Conservation (phyloP, 2,329 filamentous ascomycete genomes). For the Metarhizium anisopliae region DNA sequence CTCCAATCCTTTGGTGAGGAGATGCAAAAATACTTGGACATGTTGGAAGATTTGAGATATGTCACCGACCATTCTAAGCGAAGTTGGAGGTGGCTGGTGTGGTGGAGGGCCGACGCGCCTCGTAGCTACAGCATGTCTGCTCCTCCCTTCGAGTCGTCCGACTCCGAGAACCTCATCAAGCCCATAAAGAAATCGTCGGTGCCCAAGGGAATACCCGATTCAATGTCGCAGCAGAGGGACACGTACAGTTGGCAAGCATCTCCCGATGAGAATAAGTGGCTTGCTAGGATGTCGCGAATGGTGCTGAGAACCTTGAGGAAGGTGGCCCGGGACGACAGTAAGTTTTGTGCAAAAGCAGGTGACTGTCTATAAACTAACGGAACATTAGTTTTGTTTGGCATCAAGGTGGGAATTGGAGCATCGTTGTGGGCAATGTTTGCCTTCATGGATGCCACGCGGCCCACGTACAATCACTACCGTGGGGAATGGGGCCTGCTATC, state of each 20-base stretch:
- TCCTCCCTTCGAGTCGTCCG: slow-evolving; percentile 16
- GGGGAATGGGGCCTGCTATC: slow-evolving; percentile 93
- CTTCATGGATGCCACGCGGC: slow-evolving; percentile 65
- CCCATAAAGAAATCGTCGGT: slow-evolving; percentile 38
- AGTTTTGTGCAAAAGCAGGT: slow-evolving; percentile 10
- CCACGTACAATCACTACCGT: slow-evolving; percentile 72
- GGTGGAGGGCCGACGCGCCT: slow-evolving; percentile 44
- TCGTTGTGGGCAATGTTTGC: slow-evolving; percentile 75
- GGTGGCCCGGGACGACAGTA: slow-evolving; percentile 39
- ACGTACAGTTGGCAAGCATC: slow-evolving; percentile 40
- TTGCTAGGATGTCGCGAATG: slow-evolving; percentile 31
- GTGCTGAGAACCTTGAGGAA: slow-evolving; percentile 32
- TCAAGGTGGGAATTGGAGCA: slow-evolving; percentile 83
- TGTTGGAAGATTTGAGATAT: slow-evolving; percentile 72
- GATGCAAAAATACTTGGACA: slow-evolving; percentile 67
- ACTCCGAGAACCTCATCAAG: slow-evolving; percentile 26
- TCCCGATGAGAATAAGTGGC: slow-evolving; percentile 28
- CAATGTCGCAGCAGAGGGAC: slow-evolving; percentile 35
- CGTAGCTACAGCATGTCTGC: slow-evolving; percentile 8
- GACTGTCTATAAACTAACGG: slow-evolving; percentile 1
- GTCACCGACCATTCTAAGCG: slow-evolving; percentile 49
- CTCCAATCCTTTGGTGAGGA: slow-evolving; percentile 81
- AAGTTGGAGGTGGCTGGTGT: slow-evolving; percentile 71
- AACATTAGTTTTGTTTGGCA: slow-evolving; percentile 53
- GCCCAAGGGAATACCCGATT: slow-evolving; percentile 39